Evolutionary conservation across 441 rosid genomes (phyloP).

Genomic region (Capsella rubella): DNA sequence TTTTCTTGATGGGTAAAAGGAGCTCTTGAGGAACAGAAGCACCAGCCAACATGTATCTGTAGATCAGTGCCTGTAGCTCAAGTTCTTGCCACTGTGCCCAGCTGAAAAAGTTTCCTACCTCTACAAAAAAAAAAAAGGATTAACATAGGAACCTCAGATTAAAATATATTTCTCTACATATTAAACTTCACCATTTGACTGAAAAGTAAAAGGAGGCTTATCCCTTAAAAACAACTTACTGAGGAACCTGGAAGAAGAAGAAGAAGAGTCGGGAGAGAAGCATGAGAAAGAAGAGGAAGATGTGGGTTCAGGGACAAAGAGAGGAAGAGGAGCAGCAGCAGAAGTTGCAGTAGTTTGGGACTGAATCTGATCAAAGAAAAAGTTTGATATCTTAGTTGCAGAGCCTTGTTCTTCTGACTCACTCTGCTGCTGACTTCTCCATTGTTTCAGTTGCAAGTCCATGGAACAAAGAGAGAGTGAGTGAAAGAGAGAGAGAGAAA

Average conservation of each 20-base stretch:
- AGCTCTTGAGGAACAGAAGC: conserved; percentile 88
- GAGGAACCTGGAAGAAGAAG: conserved; percentile 54
- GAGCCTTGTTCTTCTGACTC: conserved; percentile 65
- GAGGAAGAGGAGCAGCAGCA: conserved; percentile 58
- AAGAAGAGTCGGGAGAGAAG: conserved; percentile 49
- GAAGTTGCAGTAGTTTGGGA: conserved; percentile 42
- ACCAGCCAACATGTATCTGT: conserved; percentile 85
- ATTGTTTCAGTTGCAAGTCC: conserved; percentile 90
- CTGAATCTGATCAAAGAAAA: conserved; percentile 51
- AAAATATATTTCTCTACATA: not conserved
- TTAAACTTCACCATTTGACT: conserved; percentile 8
- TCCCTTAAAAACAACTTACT: conserved; percentile 49
- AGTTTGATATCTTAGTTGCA: conserved; percentile 70
- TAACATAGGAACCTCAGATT: conserved; percentile 2
- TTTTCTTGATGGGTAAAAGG: conserved; percentile 75
- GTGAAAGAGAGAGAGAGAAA: conserved; percentile 17
- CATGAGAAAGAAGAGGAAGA: conserved; percentile 60
- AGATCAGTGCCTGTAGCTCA: conserved; percentile 91
- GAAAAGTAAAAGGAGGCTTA: not conserved
- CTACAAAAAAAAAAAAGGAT: conserved; percentile 39
- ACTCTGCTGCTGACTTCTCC: conserved; percentile 69
- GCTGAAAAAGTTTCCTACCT: conserved; percentile 77
- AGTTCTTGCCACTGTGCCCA: conserved; percentile 90
- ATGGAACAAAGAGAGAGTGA: conserved; percentile 51
- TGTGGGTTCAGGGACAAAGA: conserved; percentile 64